A percentile compares a stretch with the other conserved stretches of the same genome.
phyloP scores from a whole-genome alignment of 140 eudicot species.

The Oenanthe javanica region DNA sequence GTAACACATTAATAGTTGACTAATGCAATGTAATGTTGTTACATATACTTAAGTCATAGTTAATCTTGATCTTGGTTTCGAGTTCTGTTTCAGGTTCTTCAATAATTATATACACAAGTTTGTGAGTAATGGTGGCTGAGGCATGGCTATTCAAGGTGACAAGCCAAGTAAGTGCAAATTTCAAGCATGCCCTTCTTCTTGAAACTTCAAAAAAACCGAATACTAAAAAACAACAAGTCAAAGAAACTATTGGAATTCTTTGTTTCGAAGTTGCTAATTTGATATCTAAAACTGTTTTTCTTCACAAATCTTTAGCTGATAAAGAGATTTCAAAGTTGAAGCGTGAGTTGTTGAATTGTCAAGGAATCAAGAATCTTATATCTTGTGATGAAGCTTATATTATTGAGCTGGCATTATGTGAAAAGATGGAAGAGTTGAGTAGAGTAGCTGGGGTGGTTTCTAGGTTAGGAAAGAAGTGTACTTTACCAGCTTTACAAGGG shows the following conservation, averaged over 20 bases:
- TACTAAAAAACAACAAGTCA: constrained; percentile 23
- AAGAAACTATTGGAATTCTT: constrained; percentile 52
- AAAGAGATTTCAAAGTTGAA: constrained; percentile 44
- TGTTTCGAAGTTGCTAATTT: constrained; percentile 88
- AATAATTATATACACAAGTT: background rate
- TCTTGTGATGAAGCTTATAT: constrained; percentile 52
- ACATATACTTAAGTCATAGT: background rate
- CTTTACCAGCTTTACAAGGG: constrained; percentile 51
- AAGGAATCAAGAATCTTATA: constrained; percentile 47
- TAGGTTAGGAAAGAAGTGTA: constrained; percentile 70
- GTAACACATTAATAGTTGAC: background rate
- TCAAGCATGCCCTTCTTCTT: constrained; percentile 50
- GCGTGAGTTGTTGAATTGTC: constrained; percentile 42
- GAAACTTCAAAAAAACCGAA: constrained; percentile 34
- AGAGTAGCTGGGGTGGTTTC: constrained; percentile 63
- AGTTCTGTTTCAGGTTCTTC: background rate
- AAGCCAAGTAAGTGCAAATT: constrained; percentile 65
- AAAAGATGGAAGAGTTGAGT: constrained; percentile 64
- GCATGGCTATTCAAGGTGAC: constrained; percentile 63
- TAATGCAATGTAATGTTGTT: background rate
- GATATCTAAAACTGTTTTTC: constrained; percentile 70
- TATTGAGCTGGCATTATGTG: constrained; percentile 53
- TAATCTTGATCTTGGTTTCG: background rate
- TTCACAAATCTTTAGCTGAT: constrained; percentile 57
- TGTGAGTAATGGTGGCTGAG: constrained; percentile 60